Evolutionary conservation across 768 basidiomycete species (phyloP).

Genomic region (Termitomyces sp.): DNA sequence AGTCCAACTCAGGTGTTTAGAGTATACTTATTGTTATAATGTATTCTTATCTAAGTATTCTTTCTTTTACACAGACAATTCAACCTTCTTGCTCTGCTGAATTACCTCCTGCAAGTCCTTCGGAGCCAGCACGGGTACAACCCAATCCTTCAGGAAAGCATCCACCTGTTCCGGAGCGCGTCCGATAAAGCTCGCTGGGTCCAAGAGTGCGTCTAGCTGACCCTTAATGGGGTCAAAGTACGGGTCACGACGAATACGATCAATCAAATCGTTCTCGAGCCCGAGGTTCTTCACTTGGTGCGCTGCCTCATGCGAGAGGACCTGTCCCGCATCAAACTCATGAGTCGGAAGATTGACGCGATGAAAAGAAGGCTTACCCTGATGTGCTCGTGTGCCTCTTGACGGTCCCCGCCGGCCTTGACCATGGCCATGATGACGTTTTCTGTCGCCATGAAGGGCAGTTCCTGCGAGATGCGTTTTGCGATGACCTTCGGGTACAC

Average conservation of each 20-base stretch:
- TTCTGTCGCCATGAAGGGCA: conserved; percentile 99
- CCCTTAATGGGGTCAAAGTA: conserved; percentile 89
- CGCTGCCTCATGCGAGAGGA: conserved; percentile 92
- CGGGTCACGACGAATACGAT: conserved; percentile 71
- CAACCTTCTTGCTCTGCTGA: conserved; percentile 50
- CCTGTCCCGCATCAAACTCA: conserved; percentile 33
- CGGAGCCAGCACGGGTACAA: conserved; percentile 72
- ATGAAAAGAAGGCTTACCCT: conserved; percentile 44
- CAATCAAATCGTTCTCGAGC: conserved; percentile 93
- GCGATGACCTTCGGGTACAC: conserved; percentile 97
- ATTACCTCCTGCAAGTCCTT: conserved; percentile 53
- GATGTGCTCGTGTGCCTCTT: conserved; percentile 96
- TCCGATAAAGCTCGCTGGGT: conserved; percentile 88
- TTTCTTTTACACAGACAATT: conserved; percentile 51
- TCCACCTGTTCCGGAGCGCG: conserved; percentile 96
- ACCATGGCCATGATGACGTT: conserved; percentile 99
- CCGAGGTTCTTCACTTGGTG: conserved; percentile 94
- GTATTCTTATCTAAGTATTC: no score
- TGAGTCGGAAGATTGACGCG: not conserved
- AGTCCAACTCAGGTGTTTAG: no score
- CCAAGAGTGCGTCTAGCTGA: conserved; percentile 74
- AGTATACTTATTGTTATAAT: no score
- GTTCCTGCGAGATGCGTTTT: conserved; percentile 86
- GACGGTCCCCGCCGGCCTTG: conserved; percentile 90
- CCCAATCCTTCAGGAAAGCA: conserved; percentile 82